A percentile compares a stretch with the other conserved stretches of the same genome.
Conservation (phyloP, 441 rosid genomes). For the Populus hybrid region DNA sequence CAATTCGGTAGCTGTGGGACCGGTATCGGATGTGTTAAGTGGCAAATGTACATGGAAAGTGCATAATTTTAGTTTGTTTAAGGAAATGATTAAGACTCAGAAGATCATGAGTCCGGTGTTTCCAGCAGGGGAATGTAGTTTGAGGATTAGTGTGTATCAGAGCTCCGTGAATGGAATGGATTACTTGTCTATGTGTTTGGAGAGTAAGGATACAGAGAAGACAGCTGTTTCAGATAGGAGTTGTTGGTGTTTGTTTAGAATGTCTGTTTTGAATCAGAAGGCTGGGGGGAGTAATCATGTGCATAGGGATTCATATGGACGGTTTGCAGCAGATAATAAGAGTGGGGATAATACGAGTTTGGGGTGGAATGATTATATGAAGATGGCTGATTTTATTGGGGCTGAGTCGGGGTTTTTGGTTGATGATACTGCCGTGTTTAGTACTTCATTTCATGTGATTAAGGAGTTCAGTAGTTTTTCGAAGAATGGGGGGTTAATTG, state of each 20-base stretch:
- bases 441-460: constrained; percentile 93
- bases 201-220: constrained; percentile 92
- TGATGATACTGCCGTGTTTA: constrained; percentile 86
- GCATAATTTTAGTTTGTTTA: constrained; percentile 89
- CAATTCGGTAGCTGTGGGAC: constrained; percentile 45
- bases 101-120: constrained; percentile 99
- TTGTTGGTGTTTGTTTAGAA: constrained; percentile 97
- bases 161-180: constrained; percentile 84
- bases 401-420: constrained; percentile 69
- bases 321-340: constrained; percentile 95
- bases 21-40: constrained; percentile 77
- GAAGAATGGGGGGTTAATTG: constrained; percentile 64
- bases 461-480: constrained; percentile 86
- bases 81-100: constrained; percentile 96
- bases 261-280: constrained; percentile 88
- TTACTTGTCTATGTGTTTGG: constrained; percentile 89
- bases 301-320: constrained; percentile 94
- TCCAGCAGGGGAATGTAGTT: constrained; percentile 96
- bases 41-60: constrained; percentile 99
- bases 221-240: constrained; percentile 56
- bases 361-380: constrained; percentile 99
- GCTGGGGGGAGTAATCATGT: constrained; percentile 81
- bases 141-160: constrained; percentile 91
- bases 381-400: constrained; percentile 84
- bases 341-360: constrained; percentile 96